Conservation (phyloP, 805 yeast genomes). For the Lipomyces yamanashiensis region DNA sequence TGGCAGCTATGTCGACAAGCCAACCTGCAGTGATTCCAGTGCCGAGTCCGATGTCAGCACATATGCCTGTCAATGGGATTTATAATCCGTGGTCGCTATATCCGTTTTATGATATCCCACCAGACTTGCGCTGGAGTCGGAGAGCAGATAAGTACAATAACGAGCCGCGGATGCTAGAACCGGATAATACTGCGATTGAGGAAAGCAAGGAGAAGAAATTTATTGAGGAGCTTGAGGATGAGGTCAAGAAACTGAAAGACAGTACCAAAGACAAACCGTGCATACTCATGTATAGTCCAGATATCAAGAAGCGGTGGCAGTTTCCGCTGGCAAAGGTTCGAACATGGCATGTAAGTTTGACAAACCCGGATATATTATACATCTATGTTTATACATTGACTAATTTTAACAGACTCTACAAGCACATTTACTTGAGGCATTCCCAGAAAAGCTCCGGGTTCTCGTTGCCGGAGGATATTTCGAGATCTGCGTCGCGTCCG, state of each 20-base stretch:
- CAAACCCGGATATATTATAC: not conserved
- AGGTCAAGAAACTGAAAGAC: constrained; percentile 15
- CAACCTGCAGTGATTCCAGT: not conserved
- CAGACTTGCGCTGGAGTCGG: not conserved
- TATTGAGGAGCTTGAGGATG: constrained; percentile 11
- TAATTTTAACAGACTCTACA: not conserved
- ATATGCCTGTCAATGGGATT: too few relatives aligned
- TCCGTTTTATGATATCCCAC: not conserved
- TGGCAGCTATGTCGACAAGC: not conserved
- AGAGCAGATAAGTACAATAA: not conserved
- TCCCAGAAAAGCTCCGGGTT: constrained; percentile 1
- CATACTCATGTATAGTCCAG: constrained; percentile 9
- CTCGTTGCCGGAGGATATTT: constrained; percentile 13
- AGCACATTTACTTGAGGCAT: constrained; percentile 3
- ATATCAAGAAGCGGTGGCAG: constrained; percentile 23
- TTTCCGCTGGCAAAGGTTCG: constrained; percentile 20
- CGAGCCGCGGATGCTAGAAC: not conserved
- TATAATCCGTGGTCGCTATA: not conserved
- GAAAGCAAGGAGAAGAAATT: constrained; percentile 7
- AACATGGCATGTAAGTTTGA: constrained; percentile 22
- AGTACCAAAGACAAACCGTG: constrained; percentile 6
- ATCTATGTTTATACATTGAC: not conserved
- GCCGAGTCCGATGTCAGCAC: not conserved
- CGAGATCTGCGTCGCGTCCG: constrained; percentile 22
- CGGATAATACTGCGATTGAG: not conserved